These are phyloP conservation scores for Aspergillus ochraceoroseus DNA, from an alignment of 2,329 filamentous ascomycete genomes.

Conservation along the genomic window DNA sequence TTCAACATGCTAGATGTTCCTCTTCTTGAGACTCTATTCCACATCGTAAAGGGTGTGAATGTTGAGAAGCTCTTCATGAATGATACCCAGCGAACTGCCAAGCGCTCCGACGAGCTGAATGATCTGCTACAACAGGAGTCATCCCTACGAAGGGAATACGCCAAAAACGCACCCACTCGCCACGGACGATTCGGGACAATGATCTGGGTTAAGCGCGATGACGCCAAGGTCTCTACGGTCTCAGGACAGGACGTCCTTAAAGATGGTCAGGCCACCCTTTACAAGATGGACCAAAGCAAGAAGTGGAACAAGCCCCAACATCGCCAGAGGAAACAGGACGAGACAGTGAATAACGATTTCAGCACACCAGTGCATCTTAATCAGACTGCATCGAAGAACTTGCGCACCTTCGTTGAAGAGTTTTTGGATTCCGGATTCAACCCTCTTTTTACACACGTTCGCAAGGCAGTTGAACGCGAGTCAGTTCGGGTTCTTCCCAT, in stretches of 20 bases:
- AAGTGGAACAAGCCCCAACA: slow-evolving; percentile 78
- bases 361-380: slow-evolving; percentile 68
- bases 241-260: slow-evolving; percentile 82
- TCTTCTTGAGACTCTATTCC: slow-evolving; percentile 88
- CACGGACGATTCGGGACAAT: slow-evolving; percentile 96
- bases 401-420: slow-evolving; percentile 80
- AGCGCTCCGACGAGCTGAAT: slow-evolving; percentile 68
- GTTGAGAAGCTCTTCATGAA: slow-evolving; percentile 79
- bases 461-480: slow-evolving; percentile 86
- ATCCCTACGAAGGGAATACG: slow-evolving; percentile 72
- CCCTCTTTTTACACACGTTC: slow-evolving; percentile 75
- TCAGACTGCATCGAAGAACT: slow-evolving; percentile 65
- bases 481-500: slow-evolving; percentile 71
- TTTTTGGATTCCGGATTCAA: slow-evolving; percentile 96
- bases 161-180: slow-evolving; percentile 71
- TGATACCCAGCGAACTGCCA: slow-evolving; percentile 63
- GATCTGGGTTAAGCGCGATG: slow-evolving; percentile 89
- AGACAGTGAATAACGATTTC: slow-evolving; percentile 63
- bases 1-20: slow-evolving; percentile 84
- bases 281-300: slow-evolving; percentile 87
- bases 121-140: slow-evolving; percentile 75
- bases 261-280: slow-evolving; percentile 65
- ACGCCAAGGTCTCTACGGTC: slow-evolving; percentile 76
- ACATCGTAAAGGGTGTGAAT: slow-evolving; percentile 85
- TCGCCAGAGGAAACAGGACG: slow-evolving; percentile 56